Evolutionary conservation across 257 asterid genomes (phyloP).

Genomic region (Linaria vulgaris): DNA sequence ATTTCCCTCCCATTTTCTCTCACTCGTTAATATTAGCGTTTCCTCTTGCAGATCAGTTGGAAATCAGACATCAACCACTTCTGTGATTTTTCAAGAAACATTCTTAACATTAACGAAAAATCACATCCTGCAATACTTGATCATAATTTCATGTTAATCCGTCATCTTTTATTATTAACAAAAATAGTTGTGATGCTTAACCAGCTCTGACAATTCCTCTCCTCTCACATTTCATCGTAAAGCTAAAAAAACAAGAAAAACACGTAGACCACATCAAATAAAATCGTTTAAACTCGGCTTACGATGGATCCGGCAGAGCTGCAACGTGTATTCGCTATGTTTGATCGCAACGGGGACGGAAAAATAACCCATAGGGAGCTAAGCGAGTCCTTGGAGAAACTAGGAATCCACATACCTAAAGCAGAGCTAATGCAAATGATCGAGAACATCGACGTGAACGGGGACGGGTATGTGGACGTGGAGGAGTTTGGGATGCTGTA

Average conservation of each 20-base stretch:
- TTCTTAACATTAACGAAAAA: not conserved
- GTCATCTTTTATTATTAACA: not conserved
- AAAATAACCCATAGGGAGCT: conserved; percentile 37
- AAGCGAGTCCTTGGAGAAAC: conserved; percentile 36
- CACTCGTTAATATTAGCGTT: not conserved
- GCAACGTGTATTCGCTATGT: conserved; percentile 45
- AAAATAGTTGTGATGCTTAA: not conserved
- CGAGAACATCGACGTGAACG: conserved; percentile 47
- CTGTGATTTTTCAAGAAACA: not conserved
- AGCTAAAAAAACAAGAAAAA: too few species aligned
- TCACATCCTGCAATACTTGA: not conserved
- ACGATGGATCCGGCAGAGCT: conserved; percentile 42
- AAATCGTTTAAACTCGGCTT: not conserved
- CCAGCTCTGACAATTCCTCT: not conserved
- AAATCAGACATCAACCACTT: conserved; percentile 16
- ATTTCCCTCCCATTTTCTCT: conserved; percentile 25
- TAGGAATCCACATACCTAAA: conserved; percentile 42
- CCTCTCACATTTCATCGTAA: too few species aligned
- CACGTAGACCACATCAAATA: too few species aligned
- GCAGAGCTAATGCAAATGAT: conserved; percentile 41
- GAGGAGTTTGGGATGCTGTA: conserved; percentile 44
- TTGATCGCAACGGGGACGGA: conserved; percentile 50
- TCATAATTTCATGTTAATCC: not conserved
- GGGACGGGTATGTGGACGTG: conserved; percentile 46
- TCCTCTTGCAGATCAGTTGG: conserved; percentile 16